A percentile compares a stretch with the other conserved stretches of the same genome.
Evolutionary conservation across 2,329 filamentous ascomycete genomes (phyloP).

Genomic region (Celoporthe dispersa): DNA sequence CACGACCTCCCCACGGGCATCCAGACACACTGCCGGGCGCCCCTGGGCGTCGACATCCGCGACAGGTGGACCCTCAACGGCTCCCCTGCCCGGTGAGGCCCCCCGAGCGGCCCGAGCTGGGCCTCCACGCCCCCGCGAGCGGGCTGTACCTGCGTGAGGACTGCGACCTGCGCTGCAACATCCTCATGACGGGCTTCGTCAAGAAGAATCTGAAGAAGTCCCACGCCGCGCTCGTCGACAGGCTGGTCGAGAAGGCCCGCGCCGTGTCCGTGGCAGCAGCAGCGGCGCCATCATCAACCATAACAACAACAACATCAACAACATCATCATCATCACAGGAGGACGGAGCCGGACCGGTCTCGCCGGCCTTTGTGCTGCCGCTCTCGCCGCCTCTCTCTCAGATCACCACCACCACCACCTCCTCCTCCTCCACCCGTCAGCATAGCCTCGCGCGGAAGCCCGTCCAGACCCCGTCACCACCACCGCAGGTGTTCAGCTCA

Average conservation of each 20-base stretch:
- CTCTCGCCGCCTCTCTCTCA: background rate
- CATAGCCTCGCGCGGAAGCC: background rate
- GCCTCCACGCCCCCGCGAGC: conserved; percentile 64
- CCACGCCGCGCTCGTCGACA: conserved; percentile 71
- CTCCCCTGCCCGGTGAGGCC: conserved; percentile 72
- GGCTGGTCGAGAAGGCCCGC: conserved; percentile 56
- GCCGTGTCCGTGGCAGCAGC: conserved; percentile 38
- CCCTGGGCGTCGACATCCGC: conserved; percentile 78
- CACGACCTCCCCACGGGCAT: conserved; percentile 73
- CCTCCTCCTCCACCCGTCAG: too few species aligned
- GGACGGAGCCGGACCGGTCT: background rate
- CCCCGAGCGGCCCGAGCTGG: conserved; percentile 66
- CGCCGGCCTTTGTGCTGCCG: conserved; percentile 7
- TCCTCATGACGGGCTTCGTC: conserved; percentile 76
- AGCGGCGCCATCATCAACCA: background rate
- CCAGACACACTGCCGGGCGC: conserved; percentile 83
- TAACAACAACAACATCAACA: background rate
- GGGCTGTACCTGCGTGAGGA: conserved; percentile 87
- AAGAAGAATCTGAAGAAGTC: conserved; percentile 82
- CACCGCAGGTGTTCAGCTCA: conserved; percentile 14
- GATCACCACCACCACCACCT: background rate
- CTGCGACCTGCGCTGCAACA: conserved; percentile 79
- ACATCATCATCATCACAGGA: background rate
- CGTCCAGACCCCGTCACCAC: conserved; percentile 31
- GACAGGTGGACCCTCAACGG: conserved; percentile 80